Base-by-base conservation (phyloP, 2,329 filamentous ascomycete species). In the Shiraia bambusicola region DNA sequence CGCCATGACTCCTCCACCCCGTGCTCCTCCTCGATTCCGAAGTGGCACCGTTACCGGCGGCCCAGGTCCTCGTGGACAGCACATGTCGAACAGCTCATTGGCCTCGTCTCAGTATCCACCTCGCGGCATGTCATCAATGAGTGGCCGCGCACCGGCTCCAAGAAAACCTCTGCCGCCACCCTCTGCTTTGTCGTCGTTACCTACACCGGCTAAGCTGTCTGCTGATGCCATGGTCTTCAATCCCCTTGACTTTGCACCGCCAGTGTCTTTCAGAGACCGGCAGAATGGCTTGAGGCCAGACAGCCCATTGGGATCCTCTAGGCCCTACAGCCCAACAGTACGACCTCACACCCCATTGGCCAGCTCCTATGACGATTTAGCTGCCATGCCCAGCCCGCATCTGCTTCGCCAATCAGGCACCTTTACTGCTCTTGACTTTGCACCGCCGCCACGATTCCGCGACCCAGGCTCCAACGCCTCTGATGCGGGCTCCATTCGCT, bases 1-100 rank as follows among this genome's bases (percentile, higher is more conserved):
- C 60, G 92, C 92, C 37, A 96, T 97, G 92, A 97, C 92, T 14
- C 92, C 92, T 37, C 92, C 92, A 13, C 91, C 92, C 52, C 77
- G 79, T 40, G 82, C 79, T 45, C 80, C 82, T 36, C 79, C 81
- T 11, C 76, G 80, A 42, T 80, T 69, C 62, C 62, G 63, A 33
- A 67, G 63, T 47, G 72, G 61, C 50, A 58, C 56, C 39, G 48
- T 36, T 30, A 47, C 51, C 17, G 57, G 19, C 8, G 19, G 19
- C 4, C 19, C 19, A 22, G 19, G 54, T 30, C 55, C 58, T 33
- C 54, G 54, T 29, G 49, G 45, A 49, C 69, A 71, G 9, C 75
- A 77, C 56, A 73, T 73, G 63, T 73, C 74, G 19, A 70, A 72
- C 35, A 69, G 72, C 40, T 73, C 76, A 42, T 70, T 72, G n/a